A percentile compares a stretch with the other conserved stretches of the same genome.
Evolutionary conservation across 2,329 filamentous ascomycete species (phyloP).

Genomic region (Aureobasidium sp.): DNA sequence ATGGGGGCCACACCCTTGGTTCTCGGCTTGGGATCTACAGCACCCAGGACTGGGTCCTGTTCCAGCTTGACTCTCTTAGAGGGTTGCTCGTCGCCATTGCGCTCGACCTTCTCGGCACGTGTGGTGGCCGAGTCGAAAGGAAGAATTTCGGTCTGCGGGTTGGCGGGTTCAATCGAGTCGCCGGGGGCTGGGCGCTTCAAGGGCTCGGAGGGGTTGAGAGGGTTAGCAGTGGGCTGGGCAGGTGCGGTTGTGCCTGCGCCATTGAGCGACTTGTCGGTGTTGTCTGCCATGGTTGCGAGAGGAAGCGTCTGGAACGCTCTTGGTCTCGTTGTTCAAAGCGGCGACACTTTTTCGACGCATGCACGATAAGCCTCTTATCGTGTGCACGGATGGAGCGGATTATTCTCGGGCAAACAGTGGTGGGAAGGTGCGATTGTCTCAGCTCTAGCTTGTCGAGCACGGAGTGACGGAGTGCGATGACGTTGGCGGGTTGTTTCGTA

Average conservation of each 20-base stretch:
- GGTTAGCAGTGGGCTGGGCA: constrained; percentile 15
- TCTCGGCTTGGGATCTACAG: constrained; percentile 24
- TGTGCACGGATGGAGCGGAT: neutral
- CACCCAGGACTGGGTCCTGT: constrained; percentile 17
- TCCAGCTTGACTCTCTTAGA: constrained; percentile 32
- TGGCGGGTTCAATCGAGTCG: constrained; percentile 18
- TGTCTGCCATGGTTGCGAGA: neutral
- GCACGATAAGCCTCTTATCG: neutral
- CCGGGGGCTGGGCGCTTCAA: constrained; percentile 19
- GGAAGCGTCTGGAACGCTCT: neutral
- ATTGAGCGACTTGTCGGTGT: neutral
- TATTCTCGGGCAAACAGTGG: neutral
- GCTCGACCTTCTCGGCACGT: constrained; percentile 33
- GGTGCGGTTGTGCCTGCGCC: neutral
- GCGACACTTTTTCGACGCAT: neutral
- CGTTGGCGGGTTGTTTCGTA: neutral
- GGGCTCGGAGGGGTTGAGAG: constrained; percentile 18
- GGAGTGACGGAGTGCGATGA: neutral
- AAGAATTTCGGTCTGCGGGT: constrained; percentile 27
- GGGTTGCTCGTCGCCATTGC: constrained; percentile 28
- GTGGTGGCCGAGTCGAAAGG: constrained; percentile 30
- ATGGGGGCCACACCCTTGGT: constrained; percentile 57
- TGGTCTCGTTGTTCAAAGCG: neutral
- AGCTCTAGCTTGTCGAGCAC: no score
- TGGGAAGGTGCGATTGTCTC: neutral